Base-by-base conservation (phyloP, 208 protist genomes). In the Trypanosomatidae sp. region DNA sequence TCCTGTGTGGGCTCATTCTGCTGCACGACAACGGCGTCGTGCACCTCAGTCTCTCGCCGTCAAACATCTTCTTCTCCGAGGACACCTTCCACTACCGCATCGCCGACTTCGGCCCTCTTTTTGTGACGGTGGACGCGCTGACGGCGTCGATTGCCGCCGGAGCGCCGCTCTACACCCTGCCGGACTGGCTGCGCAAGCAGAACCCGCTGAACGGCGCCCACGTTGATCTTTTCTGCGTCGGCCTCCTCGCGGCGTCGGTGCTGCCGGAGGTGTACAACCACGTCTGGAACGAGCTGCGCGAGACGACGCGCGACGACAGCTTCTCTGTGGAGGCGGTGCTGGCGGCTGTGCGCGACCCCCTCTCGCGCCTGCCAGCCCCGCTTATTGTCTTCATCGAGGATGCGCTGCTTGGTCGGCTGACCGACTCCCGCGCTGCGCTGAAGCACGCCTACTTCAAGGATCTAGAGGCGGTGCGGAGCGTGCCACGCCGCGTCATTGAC, bases 91-190 rank as follows among this genome's bases (percentile, higher is more conserved):
- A 66, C 58, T 96, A 89, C 74, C 71, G 81, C 36, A 52, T 96
- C 8, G 66, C 89, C 53, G 91, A 96, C 73, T 96, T 87, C 72
- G 91, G 91, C 13, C 86, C 87, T 0, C 55, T 93, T 9, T 96
- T 93, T 75, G 71, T 88, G 36, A 88, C 83, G 0, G 73, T 73
- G 46, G 80, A 90, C 15, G 86, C 93, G 30, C 67, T 90, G 36
- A 44, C 75, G n/a, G 65, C 79, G 43, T 75, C 74, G 36, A 62
- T 77, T 10, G 67, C 66, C 19, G 62, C 56, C 36, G 81, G 69
- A 6, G 62, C 33, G 33, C 80, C 81, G 7, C 81, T 84, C 50
- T 91, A 92, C 79, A 59, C 60, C 13, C 71, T 94, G 25, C 91
- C 91, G 28, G 39, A 44, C 49, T 88, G 87, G 78, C 75, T 93